Evolutionary conservation across 2,329 filamentous ascomycete genomes (phyloP), one percentile per base, ranked within the genome.

Genomic region (Trichoderma hamatum): DNA sequence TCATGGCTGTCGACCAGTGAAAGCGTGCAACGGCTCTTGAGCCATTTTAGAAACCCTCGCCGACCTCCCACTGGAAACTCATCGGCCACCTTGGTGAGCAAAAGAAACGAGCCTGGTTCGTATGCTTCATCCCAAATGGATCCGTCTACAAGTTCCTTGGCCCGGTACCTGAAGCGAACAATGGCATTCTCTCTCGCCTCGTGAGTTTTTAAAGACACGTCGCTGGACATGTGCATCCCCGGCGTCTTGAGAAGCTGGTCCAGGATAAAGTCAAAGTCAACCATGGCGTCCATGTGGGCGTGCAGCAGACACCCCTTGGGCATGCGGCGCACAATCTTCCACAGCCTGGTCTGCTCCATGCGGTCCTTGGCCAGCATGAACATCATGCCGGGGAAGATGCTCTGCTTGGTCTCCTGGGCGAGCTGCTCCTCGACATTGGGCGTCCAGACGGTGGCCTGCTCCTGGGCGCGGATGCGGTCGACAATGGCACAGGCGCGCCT

Each of bases 241-340:
- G 90, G 88, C 0, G 89, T 90, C 13, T 84, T 82, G 71, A 98
- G 84, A 2, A 92, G 87, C 74, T 91, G 85, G 6, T 90, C 86
- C 49, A 97, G 85, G 9, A 97, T 81, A 82, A 89, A 96, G 76
- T 93, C 91, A 72, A 94, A 89, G 78, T 97, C 92, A 61, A 97
- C 91, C 89, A 96, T 96, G 74, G 94, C 93, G 78, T 96, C 92
- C 76, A 96, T 83, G 79, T 98, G 94, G 54, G 93, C 93, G 81
- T 98, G 94, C 70, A 97, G 81, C 34, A 97, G 83, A 10, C 90
- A 86, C 14, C 95, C 96, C 79, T 98, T 98, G 32, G 95, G 95
- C 92, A 98, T 93, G 72, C 84, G 86, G 70, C 90, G 87, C 19
- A 97, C 86, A 74, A 97, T 96, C 72, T 89, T 86, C 93, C 93